A percentile compares a stretch with the other conserved stretches of the same genome.
These are phyloP conservation scores for Kuraishia hungarica DNA, from an alignment of 805 yeast species.

Conservation along the genomic window DNA sequence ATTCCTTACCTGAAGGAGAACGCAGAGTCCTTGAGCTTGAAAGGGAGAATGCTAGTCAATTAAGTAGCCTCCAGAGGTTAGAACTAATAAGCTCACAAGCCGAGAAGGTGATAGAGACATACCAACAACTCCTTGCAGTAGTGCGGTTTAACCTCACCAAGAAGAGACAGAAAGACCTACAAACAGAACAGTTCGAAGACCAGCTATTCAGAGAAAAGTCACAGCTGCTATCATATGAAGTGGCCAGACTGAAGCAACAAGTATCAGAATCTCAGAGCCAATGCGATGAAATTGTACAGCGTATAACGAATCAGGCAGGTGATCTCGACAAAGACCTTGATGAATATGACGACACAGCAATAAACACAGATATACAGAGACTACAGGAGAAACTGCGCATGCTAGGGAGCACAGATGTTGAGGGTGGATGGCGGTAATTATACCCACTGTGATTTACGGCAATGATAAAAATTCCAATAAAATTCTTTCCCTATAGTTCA, in stretches of 20 bases:
- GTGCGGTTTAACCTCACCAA: conserved; percentile 3
- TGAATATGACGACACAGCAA: background rate
- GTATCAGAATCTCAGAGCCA: background rate
- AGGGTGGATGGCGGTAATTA: background rate
- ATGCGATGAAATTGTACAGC: background rate
- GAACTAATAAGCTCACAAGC: conserved; percentile 19
- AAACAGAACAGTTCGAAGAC: background rate
- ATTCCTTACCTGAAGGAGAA: conserved; percentile 1
- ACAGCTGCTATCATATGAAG: background rate
- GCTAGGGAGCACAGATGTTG: background rate
- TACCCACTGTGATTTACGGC: too few species aligned
- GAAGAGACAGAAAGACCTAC: background rate
- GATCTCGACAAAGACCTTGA: background rate
- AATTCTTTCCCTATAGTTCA: too few species aligned
- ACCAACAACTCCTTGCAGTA: conserved; percentile 17
- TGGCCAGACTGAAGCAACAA: background rate
- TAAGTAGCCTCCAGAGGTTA: conserved; percentile 24
- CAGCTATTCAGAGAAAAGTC: conserved; percentile 3
- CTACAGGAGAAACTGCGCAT: background rate
- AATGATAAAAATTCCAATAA: too few species aligned
- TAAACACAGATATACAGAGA: background rate
- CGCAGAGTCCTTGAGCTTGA: conserved; percentile 12
- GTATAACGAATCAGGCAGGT: background rate
- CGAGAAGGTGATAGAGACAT: conserved; percentile 17
- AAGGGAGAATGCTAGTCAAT: conserved; percentile 16